phyloP scores from a whole-genome alignment of 345 rosid species.

The Linum usitatissimum region DNA sequence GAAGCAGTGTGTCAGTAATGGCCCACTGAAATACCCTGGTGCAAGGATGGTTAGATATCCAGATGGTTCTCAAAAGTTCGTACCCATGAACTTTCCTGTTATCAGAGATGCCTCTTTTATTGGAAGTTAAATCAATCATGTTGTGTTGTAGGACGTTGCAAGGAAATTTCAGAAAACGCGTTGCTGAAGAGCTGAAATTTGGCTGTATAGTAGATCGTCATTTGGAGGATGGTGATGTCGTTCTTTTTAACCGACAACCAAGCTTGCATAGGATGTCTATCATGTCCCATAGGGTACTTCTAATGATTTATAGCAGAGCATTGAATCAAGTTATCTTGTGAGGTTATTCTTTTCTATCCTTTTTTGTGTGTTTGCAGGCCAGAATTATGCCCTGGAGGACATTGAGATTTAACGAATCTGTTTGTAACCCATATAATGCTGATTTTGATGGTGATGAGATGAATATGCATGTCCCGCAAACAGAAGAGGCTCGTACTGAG shows the following conservation, averaged over 20 bases:
- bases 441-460: constrained; percentile 99
- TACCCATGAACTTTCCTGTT: neutral
- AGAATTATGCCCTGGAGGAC: constrained; percentile 99
- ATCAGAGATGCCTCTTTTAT: constrained; percentile 2
- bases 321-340: constrained; percentile 9
- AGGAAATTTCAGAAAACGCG: constrained; percentile 63
- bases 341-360: constrained; percentile 12
- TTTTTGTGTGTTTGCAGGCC: constrained; percentile 42
- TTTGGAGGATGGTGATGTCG: constrained; percentile 91
- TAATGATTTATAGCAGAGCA: constrained; percentile 10
- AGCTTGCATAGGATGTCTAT: constrained; percentile 99
- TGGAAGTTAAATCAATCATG: constrained; percentile 12
- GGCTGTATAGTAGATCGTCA: constrained; percentile 93
- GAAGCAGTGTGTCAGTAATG: constrained; percentile 83
- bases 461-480: constrained; percentile 99
- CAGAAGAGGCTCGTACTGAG: constrained; percentile 98
- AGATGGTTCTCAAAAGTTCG: constrained; percentile 47
- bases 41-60: constrained; percentile 68
- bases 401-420: constrained; percentile 94
- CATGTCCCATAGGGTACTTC: constrained; percentile 87
- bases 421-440: constrained; percentile 99
- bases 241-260: constrained; percentile 96
- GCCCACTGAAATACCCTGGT: constrained; percentile 82
- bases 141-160: constrained; percentile 48
- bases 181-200: constrained; percentile 66